Evolutionary conservation across 345 rosid species (phyloP), one percentile per base, ranked within the genome.

Genomic region (Noccaea bulbosa): DNA sequence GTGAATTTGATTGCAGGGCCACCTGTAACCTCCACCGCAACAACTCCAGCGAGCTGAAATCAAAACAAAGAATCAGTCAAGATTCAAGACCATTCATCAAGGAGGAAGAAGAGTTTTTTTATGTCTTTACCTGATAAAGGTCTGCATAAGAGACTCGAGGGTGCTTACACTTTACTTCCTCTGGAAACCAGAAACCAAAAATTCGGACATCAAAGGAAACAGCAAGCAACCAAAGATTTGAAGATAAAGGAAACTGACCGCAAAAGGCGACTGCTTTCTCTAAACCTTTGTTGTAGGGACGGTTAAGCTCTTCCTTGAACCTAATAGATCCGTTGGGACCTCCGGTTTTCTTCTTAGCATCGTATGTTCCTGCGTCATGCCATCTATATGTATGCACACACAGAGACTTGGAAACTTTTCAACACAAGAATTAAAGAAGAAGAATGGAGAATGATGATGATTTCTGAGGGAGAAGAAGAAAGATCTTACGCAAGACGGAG

Each of bases 281-380:
- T 34, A 92, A 60, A 32, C 98, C 98, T 10, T 46, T 79, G 73
- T 92, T 92, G 7, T 85, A 78, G 0, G 44, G 5, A 17, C 87
- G 91, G 8, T 55, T 52, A 32, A 79, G 77, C 82, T 90, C 97
- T 5, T 72, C 45, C 67, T 81, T 76, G 32, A 64, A 75, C 80
- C 96, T 78, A 20, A 88, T 87, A 1, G 98, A 90, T 30, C 97
- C 98, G 73, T 93, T 56, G 38, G 97, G 86, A n/a, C 98, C 98
- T 66, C 98, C 97, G 0, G 87, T 90, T 77, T 78, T 86, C 6
- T 86, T 86, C 39, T 76, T 83, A 1, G 88, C 87, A 76, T 90
- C 94, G 56, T 90, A 90, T 12, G 97, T 93, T 65, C 98, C 97
- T 6, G 98, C 98, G 35, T 93, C 92, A 57, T 89, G 96, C 93